Conservation (phyloP, 1,284 basidiomycete genomes). For the Ganoderma leucocontextum region DNA sequence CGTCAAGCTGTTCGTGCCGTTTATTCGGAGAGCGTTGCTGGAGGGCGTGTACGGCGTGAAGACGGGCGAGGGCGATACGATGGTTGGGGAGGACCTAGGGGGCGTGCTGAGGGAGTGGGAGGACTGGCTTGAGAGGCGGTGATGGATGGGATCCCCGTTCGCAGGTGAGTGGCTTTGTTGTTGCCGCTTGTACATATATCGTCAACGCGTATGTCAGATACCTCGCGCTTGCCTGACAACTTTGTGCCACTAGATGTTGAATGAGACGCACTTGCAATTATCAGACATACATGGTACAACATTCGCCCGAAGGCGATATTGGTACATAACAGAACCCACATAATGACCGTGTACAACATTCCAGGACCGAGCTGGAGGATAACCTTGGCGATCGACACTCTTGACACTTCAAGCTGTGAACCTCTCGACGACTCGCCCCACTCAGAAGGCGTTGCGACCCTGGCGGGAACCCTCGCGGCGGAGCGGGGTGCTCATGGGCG, state of each 20-base stretch:
- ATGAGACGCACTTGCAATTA: neutral
- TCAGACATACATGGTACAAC: conserved; percentile 8
- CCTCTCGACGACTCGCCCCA: neutral
- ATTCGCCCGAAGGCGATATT: neutral
- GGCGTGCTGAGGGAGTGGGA: conserved; percentile 40
- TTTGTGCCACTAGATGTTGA: neutral
- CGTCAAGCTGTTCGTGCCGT: conserved; percentile 69
- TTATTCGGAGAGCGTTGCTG: conserved; percentile 69
- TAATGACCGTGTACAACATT: conserved; percentile 4
- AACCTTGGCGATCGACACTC: neutral
- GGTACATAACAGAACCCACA: conserved; percentile 6
- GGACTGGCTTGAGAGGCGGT: conserved; percentile 36
- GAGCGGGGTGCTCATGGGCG: neutral
- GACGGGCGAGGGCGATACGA: conserved; percentile 15
- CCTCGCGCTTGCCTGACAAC: neutral
- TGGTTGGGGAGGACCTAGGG: conserved; percentile 34
- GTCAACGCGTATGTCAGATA: neutral
- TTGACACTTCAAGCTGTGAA: neutral
- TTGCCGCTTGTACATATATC: neutral
- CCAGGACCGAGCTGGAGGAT: conserved; percentile 2
- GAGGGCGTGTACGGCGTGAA: conserved; percentile 75
- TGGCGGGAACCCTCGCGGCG: conserved; percentile 11
- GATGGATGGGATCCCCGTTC: neutral
- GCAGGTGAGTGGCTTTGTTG: neutral
- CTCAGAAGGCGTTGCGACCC: conserved; percentile 2